phyloP scores from a whole-genome alignment of 2,329 filamentous ascomycete species.

The Gaeumannomyces sp. region DNA sequence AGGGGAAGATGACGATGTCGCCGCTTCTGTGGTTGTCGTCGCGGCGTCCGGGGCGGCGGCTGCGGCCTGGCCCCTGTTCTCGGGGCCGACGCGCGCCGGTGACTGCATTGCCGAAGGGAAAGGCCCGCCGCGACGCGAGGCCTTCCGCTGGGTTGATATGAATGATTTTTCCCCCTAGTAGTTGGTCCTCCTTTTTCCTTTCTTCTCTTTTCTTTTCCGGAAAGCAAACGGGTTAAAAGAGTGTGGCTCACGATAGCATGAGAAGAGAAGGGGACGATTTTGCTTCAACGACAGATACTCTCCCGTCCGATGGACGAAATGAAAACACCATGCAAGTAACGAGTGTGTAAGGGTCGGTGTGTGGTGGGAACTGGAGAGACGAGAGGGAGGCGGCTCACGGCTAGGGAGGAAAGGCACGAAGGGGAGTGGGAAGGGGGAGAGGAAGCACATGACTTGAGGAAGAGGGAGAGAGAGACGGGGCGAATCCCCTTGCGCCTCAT shows the following conservation, averaged over 20 bases:
- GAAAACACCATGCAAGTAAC: no score
- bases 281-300: no score
- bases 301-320: no score
- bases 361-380: no score
- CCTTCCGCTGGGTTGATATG: background rate
- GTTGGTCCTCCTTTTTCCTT: background rate
- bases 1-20: background rate
- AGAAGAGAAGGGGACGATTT: no score
- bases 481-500: background rate
- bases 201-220: background rate
- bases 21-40: no score
- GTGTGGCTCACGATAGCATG: background rate
- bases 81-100: background rate
- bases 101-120: background rate
- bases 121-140: background rate
- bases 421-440: no score
- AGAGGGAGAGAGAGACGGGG: background rate
- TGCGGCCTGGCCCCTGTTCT: background rate
- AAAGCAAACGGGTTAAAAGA: background rate
- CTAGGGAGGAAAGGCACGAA: background rate
- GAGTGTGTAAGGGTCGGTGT: no score
- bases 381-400: no score
- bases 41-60: no score
- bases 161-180: background rate
- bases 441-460: no score